Base-by-base conservation (phyloP, 495 filamentous ascomycete species). In the Penicillium tannophilum region DNA sequence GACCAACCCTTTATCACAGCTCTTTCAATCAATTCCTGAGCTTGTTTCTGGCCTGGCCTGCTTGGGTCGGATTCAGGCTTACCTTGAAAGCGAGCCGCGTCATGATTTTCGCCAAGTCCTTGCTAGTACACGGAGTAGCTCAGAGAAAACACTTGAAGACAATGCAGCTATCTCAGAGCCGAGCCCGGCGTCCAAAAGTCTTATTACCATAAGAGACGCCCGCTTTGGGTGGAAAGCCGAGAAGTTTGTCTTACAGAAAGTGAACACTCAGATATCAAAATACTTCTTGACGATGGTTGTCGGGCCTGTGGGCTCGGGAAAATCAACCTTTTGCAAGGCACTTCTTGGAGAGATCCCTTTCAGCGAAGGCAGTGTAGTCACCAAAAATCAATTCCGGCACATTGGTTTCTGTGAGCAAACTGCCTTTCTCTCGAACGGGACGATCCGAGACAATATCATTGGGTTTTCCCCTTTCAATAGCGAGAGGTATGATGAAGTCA, bases 41-140 rank as follows among this genome's bases (percentile, higher is more conserved):
- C 9, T 47, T n/a, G 55, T 64, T 30, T 59, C 72, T 14, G 72
- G 66, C 1, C 41, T 78, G 28, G 68, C 73, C 6, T 81, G 78
- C 46, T 57, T 78, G 12, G 57, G 58, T 33, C 62, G 78, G n/a
- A 75, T 79, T 31, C 70, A 79, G 54, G 60, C 60, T 2, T 81
- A 74, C 57, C 48, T 81, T 23, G 67, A 72, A 50, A 61, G 60
- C 16, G 73, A 76, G 46, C 44, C 61, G 23, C 59, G 66, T 17
- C 48, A 60, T n/a, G 74, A 77, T 23, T 67, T 41, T n/a, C 39
- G 39, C n/a, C 39, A n/a, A 41, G 16, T 41, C 2, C 4, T 14
- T 41, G 11, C 12, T n/a, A n/a, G n/a, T 41, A n/a, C 11, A 16
- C 4, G 5, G 36, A 6, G 12, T 17, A 41, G 16, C 6, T 6